Evolutionary conservation across 2,329 filamentous ascomycete species (phyloP).

Genomic region (Phyllosticta citribraziliensis): DNA sequence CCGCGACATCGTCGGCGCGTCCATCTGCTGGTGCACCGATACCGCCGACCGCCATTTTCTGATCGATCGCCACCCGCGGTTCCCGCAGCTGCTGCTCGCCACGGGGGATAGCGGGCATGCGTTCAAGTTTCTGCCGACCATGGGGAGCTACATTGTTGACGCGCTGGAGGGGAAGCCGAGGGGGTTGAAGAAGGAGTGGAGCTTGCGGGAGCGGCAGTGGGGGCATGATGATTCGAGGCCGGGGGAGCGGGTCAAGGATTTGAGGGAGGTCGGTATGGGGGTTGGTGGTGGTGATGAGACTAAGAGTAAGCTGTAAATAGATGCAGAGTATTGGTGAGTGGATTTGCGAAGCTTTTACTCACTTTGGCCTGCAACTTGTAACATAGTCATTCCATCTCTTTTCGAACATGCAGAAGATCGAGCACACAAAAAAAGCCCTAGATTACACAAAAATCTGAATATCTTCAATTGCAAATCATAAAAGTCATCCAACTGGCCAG

Average conservation of each 20-base stretch:
- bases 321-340: background rate
- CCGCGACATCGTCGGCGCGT: conserved; percentile 15
- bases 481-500: too few species aligned
- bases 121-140: conserved; percentile 23
- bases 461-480: too few species aligned
- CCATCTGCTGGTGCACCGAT: conserved; percentile 14
- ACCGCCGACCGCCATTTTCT: conserved; percentile 20
- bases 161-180: conserved; percentile 15
- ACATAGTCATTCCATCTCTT: too few species aligned
- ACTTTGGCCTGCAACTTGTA: too few species aligned
- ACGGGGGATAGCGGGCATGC: conserved; percentile 22
- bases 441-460: too few species aligned
- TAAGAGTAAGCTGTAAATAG: background rate
- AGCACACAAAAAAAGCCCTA: too few species aligned
- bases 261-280: conserved; percentile 13
- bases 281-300: background rate
- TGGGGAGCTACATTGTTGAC: conserved; percentile 21
- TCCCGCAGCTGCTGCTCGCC: conserved; percentile 18
- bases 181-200: conserved; percentile 7
- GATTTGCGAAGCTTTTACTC: too few species aligned
- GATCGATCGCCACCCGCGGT: conserved; percentile 15
- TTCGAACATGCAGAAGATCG: too few species aligned
- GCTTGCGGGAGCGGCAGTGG: conserved; percentile 8
- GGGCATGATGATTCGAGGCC: conserved; percentile 11
- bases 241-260: conserved; percentile 13